Evolutionary conservation across 202 grass and related monocot genomes (phyloP), one percentile per base, ranked within the genome.

Genomic region (Digitaria exilis): DNA sequence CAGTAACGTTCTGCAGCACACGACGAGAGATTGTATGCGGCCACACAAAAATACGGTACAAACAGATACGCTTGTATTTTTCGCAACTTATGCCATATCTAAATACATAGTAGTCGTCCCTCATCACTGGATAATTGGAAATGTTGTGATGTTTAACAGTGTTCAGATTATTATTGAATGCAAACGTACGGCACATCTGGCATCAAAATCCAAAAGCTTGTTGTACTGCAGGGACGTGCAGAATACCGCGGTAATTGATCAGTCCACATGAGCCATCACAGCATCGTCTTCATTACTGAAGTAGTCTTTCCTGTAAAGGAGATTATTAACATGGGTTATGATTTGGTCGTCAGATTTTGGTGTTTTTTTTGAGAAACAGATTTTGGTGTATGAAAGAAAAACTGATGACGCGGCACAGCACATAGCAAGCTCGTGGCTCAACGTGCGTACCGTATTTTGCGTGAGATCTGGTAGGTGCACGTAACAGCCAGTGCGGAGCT

Each of bases 401-500:
- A 5, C n/a, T 37, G 31, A 65, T 2, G 17, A n/a, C 32, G 6
- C 7, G 8, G 15, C 17, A 35, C 30, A 8, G 29, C 14, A 63
- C 60, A 31, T 16, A 28, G 60, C 60, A 35, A 34, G 63, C 37
- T 32, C 64, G 7, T 66, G 32, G 28, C 4, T 32, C 8, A 10
- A 21, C 15, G 1, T 45, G 55, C 14, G 5, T 31, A 78, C 41
- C 75, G 57, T 64, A 78, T 64, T 45, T 64, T 78, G 16, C 69
- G 45, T 72, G 69, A 72, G 16, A 72, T 51, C 42, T 64, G 58
- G 42, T 78, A 64, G 2, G 6, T 46, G 42, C 75, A 78, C 3
- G 75, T 78, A 12, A 2, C 41, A 32, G 57, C 75, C 17, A 78
- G 0, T 22, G 75, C 26, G 12, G 75, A 78, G 58, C 62, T 69